Evolutionary conservation across 2,329 filamentous ascomycete genomes (phyloP).

Genomic region (Thermothelomyces thermophilus): DNA sequence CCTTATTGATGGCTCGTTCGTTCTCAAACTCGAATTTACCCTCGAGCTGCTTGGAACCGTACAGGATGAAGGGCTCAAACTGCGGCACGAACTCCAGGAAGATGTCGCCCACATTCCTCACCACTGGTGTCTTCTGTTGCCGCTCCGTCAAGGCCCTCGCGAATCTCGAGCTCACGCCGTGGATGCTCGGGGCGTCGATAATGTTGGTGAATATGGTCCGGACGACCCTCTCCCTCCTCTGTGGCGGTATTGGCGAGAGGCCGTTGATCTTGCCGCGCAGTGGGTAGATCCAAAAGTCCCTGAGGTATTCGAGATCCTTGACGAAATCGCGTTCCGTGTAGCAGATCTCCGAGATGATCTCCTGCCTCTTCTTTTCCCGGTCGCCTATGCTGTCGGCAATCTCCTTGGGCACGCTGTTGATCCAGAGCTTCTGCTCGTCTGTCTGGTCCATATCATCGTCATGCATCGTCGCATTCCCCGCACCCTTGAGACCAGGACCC

Average conservation of each 20-base stretch:
- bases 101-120: slow-evolving; percentile 85
- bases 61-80: slow-evolving; percentile 93
- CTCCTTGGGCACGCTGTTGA: slow-evolving; percentile 95
- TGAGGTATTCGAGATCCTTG: slow-evolving; percentile 94
- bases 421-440: slow-evolving; percentile 98
- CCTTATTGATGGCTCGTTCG: slow-evolving; percentile 78
- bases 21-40: slow-evolving; percentile 98
- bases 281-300: slow-evolving; percentile 98
- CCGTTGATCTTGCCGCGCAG: slow-evolving; percentile 58
- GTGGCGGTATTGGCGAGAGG: slow-evolving; percentile 78
- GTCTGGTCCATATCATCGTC: slow-evolving; percentile 79
- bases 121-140: slow-evolving; percentile 85
- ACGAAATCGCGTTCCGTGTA: slow-evolving; percentile 99
- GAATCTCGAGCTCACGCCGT: slow-evolving; percentile 82
- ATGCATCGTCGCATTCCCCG: slow-evolving; percentile 50
- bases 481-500: slow-evolving; percentile 73
- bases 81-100: slow-evolving; percentile 87
- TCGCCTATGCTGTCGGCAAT: slow-evolving; percentile 85
- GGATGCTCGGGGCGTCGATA: slow-evolving; percentile 72
- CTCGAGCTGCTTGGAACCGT: slow-evolving; percentile 91
- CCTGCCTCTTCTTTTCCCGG: slow-evolving; percentile 92
- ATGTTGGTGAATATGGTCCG: slow-evolving; percentile 94
- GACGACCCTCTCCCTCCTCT: slow-evolving; percentile 83
- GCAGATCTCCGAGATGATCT: slow-evolving; percentile 96
- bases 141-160: slow-evolving; percentile 82